Percentiles rank a stretch among this genome's conserved stretches.
phyloP scores from a whole-genome alignment of 2,329 filamentous ascomycete species.

The Ophiostoma quercus region DNA sequence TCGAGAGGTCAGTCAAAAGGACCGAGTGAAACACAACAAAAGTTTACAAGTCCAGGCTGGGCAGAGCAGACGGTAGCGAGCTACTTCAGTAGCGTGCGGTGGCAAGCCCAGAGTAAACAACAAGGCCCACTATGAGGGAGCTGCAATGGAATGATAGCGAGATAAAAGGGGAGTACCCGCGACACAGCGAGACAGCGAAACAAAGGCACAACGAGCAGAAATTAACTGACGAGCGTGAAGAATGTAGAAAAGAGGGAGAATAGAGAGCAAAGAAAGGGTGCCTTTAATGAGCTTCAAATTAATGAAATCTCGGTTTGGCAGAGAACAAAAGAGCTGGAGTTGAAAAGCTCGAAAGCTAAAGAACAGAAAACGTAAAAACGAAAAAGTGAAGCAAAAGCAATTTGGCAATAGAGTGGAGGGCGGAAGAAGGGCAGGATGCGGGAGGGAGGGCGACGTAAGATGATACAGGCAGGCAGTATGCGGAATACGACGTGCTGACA shows the following conservation, averaged over 20 bases:
- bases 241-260: background rate
- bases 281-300: background rate
- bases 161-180: background rate
- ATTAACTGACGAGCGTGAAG: background rate
- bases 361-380: background rate
- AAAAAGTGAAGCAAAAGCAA: conserved; percentile 9
- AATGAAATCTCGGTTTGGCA: background rate
- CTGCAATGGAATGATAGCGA: conserved; percentile 1
- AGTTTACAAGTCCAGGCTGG: background rate
- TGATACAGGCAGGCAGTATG: background rate
- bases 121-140: conserved; percentile 6
- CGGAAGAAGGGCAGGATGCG: conserved; percentile 1
- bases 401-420: background rate
- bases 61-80: background rate
- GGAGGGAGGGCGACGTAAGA: background rate
- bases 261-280: background rate
- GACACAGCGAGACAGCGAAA: background rate
- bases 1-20: background rate
- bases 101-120: conserved; percentile 14
- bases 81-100: background rate
- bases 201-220: conserved; percentile 1
- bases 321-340: background rate
- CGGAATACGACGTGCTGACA: background rate
- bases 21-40: conserved; percentile 8
- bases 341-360: background rate